phyloP scores from a whole-genome alignment of 2,329 filamentous ascomycete genomes.

The Paecilomyces dactylethromorphus region DNA sequence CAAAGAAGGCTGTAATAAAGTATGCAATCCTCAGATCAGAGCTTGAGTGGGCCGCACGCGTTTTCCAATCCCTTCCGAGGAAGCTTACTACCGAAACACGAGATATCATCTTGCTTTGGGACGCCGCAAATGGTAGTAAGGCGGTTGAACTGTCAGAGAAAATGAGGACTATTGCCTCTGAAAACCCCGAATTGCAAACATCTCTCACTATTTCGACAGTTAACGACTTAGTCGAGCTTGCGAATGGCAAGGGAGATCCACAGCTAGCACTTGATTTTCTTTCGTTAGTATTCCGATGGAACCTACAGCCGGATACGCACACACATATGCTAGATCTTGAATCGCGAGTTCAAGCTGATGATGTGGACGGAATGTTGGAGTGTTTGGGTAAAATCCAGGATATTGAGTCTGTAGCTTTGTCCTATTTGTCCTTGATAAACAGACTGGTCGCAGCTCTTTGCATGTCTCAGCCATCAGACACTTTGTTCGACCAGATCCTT shows the following conservation, averaged over 20 bases:
- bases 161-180: slow-evolving; percentile 58
- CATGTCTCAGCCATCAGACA: slow-evolving; percentile 41
- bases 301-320: slow-evolving; percentile 59
- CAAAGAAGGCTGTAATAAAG: slow-evolving; percentile 51
- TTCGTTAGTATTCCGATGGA: slow-evolving; percentile 57
- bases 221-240: slow-evolving; percentile 68
- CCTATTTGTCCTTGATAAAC: slow-evolving; percentile 62
- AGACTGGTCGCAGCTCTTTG: slow-evolving; percentile 65
- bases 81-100: slow-evolving; percentile 52
- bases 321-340: slow-evolving; percentile 71
- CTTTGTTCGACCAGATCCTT: slow-evolving; percentile 65
- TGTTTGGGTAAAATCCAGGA: slow-evolving; percentile 49
- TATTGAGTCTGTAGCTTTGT: slow-evolving; percentile 48
- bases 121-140: slow-evolving; percentile 63
- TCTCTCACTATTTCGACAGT: slow-evolving; percentile 64
- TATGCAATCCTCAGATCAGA: slow-evolving; percentile 57
- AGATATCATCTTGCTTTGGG: slow-evolving; percentile 71
- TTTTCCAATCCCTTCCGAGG: slow-evolving; percentile 48
- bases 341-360: slow-evolving; percentile 65
- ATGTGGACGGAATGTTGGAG: slow-evolving; percentile 56
- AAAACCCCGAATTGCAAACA: slow-evolving; percentile 36
- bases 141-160: slow-evolving; percentile 68
- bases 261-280: slow-evolving; percentile 70
- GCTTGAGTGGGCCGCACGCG: slow-evolving; percentile 54
- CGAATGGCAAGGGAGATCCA: slow-evolving; percentile 62